Base-by-base conservation (phyloP, 2,329 filamentous ascomycete genomes). In the Cladophialophora psammophila region DNA sequence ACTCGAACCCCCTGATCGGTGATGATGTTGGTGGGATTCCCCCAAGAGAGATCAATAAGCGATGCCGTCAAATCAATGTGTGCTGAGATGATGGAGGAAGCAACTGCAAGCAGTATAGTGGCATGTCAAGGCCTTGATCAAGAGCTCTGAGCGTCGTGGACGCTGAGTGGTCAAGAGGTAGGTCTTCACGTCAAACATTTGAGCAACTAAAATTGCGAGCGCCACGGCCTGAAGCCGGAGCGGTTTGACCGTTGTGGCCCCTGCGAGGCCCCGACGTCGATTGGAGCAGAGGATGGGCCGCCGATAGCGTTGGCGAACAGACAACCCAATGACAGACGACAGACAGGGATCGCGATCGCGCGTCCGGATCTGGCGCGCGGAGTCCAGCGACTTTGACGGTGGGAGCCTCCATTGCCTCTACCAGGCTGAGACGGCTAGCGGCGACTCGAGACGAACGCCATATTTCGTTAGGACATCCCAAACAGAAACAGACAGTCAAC, bases 151-250 rank as follows among this genome's bases (percentile, higher is more conserved):
- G 36, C 57, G 31, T 52, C 34, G 12, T 54, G 63, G 20, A 35
- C 13, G 48, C 42, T 63, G 64, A 67, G 55, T 67, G 69, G 67
- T 42, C 61, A 6, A 34, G 35, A 45, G 18, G 13, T 59, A 20
- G 59, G 53, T 63, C 68, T 71, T 71, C 67, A 71, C 69, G 67
- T 71, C 69, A 71, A 71, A 69, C 63, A 36, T 48, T 58, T 52
- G 32, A 42, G 35, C 50, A 48, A 58, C 62, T 65, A 66, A 69
- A 65, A 71, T 71, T 69, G 69, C 63, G 67, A 69, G 56, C 62
- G 50, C 64, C 57, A 67, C 65, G 60, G 65, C 60, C 32, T 69
- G 60, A 60, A 63, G 63, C 53, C 59, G 60, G 65, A 68, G 69
- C 69, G 69, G 68, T 71, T 69, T 64, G 65, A 71, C 69, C 69